A percentile compares a stretch with the other conserved stretches of the same genome.
Evolutionary conservation across 2,329 filamentous ascomycete genomes (phyloP).

Genomic region (Coleophoma eucalyptorum): DNA sequence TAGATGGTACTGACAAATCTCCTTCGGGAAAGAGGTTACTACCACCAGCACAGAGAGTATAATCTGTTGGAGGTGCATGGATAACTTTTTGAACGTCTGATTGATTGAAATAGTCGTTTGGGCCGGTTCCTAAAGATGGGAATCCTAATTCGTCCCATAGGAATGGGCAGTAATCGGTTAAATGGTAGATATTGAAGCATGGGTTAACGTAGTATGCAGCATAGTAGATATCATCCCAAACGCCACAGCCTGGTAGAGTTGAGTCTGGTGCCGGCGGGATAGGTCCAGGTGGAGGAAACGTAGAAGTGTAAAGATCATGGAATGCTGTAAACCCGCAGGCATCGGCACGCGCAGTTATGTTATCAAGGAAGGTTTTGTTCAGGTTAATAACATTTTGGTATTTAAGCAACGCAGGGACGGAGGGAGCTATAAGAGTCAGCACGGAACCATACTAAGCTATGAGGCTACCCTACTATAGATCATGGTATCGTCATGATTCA

Average conservation of each 20-base stretch:
- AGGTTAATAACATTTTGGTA: constrained; percentile 47
- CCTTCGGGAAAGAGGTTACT: constrained; percentile 40
- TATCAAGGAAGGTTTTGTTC: constrained; percentile 44
- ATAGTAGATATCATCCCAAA: constrained; percentile 37
- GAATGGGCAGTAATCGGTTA: constrained; percentile 43
- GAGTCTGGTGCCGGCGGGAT: constrained; percentile 36
- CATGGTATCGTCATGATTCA: constrained; percentile 30
- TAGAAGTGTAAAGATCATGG: constrained; percentile 40
- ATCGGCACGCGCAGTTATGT: constrained; percentile 39
- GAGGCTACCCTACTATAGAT: constrained; percentile 8
- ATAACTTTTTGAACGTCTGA: constrained; percentile 55
- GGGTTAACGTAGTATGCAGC: constrained; percentile 49
- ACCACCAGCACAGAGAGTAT: constrained; percentile 46
- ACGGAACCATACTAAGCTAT: neutral
- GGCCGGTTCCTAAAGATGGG: constrained; percentile 47
- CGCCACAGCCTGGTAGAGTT: constrained; percentile 13
- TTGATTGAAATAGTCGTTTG: constrained; percentile 58
- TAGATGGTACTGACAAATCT: constrained; percentile 44
- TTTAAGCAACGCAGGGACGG: constrained; percentile 45
- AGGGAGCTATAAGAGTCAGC: constrained; percentile 24
- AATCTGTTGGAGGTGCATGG: constrained; percentile 48
- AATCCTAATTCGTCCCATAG: constrained; percentile 23
- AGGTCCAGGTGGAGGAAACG: constrained; percentile 52
- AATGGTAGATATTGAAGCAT: constrained; percentile 62
- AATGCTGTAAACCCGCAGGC: constrained; percentile 50